phyloP scores from a whole-genome alignment of 208 protist species.

The Crithidia thermophila region DNA sequence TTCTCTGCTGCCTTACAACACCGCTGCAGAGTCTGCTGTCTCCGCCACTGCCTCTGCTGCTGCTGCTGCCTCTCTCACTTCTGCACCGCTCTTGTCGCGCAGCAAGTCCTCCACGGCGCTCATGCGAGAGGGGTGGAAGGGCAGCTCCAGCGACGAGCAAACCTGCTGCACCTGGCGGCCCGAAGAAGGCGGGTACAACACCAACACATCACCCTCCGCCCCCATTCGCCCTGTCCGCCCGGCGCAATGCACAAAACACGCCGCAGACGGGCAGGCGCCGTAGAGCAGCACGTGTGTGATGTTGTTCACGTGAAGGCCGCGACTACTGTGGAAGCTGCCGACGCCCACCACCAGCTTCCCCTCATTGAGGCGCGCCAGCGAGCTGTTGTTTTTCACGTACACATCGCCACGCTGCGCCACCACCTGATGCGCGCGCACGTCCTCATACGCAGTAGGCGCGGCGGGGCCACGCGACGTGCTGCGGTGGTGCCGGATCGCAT shows the following conservation, averaged over 20 bases:
- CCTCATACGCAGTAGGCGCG: constrained; percentile 10
- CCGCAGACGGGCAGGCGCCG: constrained; percentile 55
- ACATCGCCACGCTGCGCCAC: constrained; percentile 49
- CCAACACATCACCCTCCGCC: constrained; percentile 73
- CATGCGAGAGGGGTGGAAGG: constrained; percentile 63
- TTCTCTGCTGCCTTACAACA: too few relatives aligned
- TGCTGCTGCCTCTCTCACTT: too few relatives aligned
- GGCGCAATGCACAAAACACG: constrained; percentile 86
- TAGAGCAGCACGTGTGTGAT: constrained; percentile 89
- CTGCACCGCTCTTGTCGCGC: not conserved
- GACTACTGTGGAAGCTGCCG: constrained; percentile 57
- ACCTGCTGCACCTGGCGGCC: constrained; percentile 78
- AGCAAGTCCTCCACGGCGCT: constrained; percentile 63
- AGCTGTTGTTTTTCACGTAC: constrained; percentile 79
- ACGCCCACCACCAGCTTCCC: constrained; percentile 74
- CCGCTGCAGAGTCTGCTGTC: too few relatives aligned
- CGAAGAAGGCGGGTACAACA: constrained; percentile 74
- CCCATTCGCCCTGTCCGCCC: constrained; percentile 89
- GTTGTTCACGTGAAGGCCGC: constrained; percentile 81
- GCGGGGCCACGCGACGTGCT: not conserved
- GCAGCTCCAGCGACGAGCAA: constrained; percentile 73
- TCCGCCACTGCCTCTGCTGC: not conserved
- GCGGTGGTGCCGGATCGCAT: not conserved
- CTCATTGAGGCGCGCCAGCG: constrained; percentile 63
- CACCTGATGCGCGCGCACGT: constrained; percentile 50